Evolutionary conservation across 495 filamentous ascomycete species (phyloP), one percentile per base, ranked within the genome.

Genomic region (Aspergillus sparsus): DNA sequence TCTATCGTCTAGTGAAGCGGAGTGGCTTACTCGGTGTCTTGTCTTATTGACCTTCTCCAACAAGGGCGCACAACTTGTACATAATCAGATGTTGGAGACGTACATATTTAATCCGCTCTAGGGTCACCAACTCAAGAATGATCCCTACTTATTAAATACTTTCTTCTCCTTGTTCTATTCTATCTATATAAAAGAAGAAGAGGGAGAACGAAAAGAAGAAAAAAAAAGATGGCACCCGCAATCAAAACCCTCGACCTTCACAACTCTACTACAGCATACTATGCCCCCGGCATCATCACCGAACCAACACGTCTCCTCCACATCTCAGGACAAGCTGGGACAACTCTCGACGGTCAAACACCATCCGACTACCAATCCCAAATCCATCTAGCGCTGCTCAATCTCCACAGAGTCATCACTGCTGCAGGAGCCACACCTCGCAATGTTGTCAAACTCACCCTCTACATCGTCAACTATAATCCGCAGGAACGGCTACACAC

Each of bases 381-480:
- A 13, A 41, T 41, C 13, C 37, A 41, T 41, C 13, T 41, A 41
- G 37, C 13, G 9, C 9, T 9, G 8, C 13, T 41, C 9, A 41
- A 10, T 13, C 37, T 41, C 37, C 13, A 41, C 37, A 9, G 13
- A 41, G 37, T 41, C 8, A 41, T 41, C 8, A 41, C 37, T 13
- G 4, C 37, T 10, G 37, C 37, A 41, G 37, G 13, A 5, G 37
- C 37, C 8, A 41, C 37, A 5, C 37, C 13, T 5, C 37, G 8
- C 37, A 41, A 13, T 13, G 4, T 10, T 41, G 13, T 9, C 37
- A 9, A 41, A 41, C 9, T 10, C 37, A 41, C 13, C 37, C 13
- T 41, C 37, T 41, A 41, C 13, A 41, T 9, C 13, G 37, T 77
- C 21, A 60, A 71, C 49, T 75, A 69, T 41, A 62, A 71, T 50